phyloP scores from a whole-genome alignment of 2,329 filamentous ascomycete genomes.

The Cadophora gregata region DNA sequence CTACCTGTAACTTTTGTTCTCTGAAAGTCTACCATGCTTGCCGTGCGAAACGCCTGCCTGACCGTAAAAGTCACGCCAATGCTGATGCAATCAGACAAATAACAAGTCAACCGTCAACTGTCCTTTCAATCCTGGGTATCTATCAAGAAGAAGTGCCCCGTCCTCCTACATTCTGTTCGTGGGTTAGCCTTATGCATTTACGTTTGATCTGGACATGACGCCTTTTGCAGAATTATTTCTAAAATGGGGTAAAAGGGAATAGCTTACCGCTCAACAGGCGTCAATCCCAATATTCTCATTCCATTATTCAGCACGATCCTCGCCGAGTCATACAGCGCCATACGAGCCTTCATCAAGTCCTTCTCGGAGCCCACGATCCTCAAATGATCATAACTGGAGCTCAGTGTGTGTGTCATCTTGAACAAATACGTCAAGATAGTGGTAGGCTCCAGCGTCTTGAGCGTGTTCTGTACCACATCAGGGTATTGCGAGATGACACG shows the following conservation, averaged over 20 bases:
- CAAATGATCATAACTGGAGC: constrained; percentile 81
- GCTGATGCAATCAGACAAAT: constrained; percentile 6
- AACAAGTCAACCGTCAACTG: not conserved
- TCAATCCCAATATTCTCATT: constrained; percentile 81
- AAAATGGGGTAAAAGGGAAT: not conserved
- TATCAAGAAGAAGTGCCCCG: constrained; percentile 17
- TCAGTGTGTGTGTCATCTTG: constrained; percentile 83
- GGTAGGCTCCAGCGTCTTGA: constrained; percentile 80
- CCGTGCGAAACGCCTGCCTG: constrained; percentile 15
- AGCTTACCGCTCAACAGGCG: constrained; percentile 65
- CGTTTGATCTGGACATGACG: not conserved
- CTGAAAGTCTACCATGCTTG: constrained; percentile 9
- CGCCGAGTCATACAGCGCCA: constrained; percentile 79
- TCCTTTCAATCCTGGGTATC: constrained; percentile 17
- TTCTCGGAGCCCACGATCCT: constrained; percentile 81
- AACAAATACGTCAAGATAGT: constrained; percentile 75
- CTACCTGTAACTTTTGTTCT: not conserved
- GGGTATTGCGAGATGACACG: constrained; percentile 84
- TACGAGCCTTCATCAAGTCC: constrained; percentile 72
- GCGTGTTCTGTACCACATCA: constrained; percentile 81
- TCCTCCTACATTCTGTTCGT: constrained; percentile 25
- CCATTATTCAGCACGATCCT: constrained; percentile 80
- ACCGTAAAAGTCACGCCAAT: constrained; percentile 4
- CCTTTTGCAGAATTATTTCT: not conserved
- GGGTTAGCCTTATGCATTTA: constrained; percentile 11